Evolutionary conservation across 2,329 filamentous ascomycete species (phyloP), one percentile per base, ranked within the genome.

Genomic region (Botrytis tulipae): DNA sequence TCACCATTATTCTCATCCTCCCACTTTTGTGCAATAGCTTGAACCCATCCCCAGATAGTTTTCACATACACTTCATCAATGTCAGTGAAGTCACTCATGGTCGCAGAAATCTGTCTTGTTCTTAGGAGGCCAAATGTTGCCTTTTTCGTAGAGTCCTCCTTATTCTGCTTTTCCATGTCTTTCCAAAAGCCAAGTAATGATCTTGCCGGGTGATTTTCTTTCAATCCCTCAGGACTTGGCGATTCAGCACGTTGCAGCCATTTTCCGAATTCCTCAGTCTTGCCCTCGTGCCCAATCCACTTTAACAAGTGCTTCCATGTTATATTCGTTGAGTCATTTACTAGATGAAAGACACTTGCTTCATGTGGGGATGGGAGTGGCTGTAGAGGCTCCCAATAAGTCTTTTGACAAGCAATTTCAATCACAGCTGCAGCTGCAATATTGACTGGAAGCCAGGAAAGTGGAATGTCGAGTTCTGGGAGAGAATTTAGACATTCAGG

Each of bases 391-490:
- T 7, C 16, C 8, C 16, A 7, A 32, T 5, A 22, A 68, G 25
- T 22, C 12, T 57, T 68, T 20, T 40, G 66, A 18, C 40, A 29
- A 3, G 75, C 74, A 66, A 84, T 84, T 76, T 83, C 82, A 22
- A 85, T 75, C 60, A 87, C 79, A 18, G 82, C 83, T 35, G 74
- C 74, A 7, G 85, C 82, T 76, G 85, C 84, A 76, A 83, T 62
- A 77, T 87, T 84, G 3, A 86, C 82, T 4, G 84, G 84, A 40
- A 87, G 76, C 86, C 85, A 87, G 8, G 35, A 66, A 65, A 72
- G 60, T 35, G n/a, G 22, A n/a, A 66, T 35, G 12, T 80, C 78
- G 3, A 87, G 77, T 44, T 79, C 78, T 12, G 84, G 85, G 32
- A 87, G 79, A 74, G 82, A 83, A 3, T 80, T 78, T 0, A 83